Evolutionary conservation across 1,284 basidiomycete species (phyloP).

Genomic region (Pseudozyma sp.): DNA sequence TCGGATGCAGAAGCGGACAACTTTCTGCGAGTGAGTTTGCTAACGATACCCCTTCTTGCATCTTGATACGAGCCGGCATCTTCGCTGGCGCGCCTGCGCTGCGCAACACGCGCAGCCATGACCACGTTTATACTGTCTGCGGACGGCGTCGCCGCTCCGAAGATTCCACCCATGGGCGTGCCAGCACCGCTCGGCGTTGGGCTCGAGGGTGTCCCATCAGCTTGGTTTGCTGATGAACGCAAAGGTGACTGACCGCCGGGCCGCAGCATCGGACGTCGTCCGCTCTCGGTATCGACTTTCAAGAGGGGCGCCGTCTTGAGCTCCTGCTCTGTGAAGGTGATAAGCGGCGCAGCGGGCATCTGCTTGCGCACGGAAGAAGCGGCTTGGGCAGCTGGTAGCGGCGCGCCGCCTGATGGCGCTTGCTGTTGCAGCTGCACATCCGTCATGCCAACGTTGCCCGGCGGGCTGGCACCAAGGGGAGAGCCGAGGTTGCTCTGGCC

Average conservation of each 20-base stretch:
- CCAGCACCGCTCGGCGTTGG: slow-evolving; percentile 27
- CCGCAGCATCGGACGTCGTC: slow-evolving; percentile 3
- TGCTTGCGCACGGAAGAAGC: slow-evolving; percentile 15
- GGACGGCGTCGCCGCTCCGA: slow-evolving; percentile 13
- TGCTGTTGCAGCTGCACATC: slow-evolving; percentile 38
- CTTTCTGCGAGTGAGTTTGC: slow-evolving; percentile 20
- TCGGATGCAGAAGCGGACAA: slow-evolving; percentile 14
- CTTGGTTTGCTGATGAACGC: neutral
- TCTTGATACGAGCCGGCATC: slow-evolving; percentile 2
- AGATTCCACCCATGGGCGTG: slow-evolving; percentile 30
- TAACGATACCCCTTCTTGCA: slow-evolving; percentile 7
- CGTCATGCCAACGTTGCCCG: slow-evolving; percentile 29
- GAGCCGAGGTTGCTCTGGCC: slow-evolving; percentile 18
- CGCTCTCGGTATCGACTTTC: slow-evolving; percentile 29
- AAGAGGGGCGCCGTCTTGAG: slow-evolving; percentile 12
- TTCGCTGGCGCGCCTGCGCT: slow-evolving; percentile 30
- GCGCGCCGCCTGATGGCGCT: slow-evolving; percentile 2
- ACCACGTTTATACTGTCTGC: slow-evolving; percentile 15
- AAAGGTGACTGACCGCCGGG: slow-evolving; percentile 3
- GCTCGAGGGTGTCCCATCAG: slow-evolving; percentile 11
- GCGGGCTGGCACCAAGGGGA: neutral
- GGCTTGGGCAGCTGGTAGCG: slow-evolving; percentile 9
- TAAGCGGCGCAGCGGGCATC: slow-evolving; percentile 31
- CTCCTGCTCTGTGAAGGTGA: slow-evolving; percentile 39
- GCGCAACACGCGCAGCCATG: slow-evolving; percentile 26